A percentile compares a stretch with the other conserved stretches of the same genome.
phyloP scores from a whole-genome alignment of 768 basidiomycete species.

The Naganishia vishniacii region DNA sequence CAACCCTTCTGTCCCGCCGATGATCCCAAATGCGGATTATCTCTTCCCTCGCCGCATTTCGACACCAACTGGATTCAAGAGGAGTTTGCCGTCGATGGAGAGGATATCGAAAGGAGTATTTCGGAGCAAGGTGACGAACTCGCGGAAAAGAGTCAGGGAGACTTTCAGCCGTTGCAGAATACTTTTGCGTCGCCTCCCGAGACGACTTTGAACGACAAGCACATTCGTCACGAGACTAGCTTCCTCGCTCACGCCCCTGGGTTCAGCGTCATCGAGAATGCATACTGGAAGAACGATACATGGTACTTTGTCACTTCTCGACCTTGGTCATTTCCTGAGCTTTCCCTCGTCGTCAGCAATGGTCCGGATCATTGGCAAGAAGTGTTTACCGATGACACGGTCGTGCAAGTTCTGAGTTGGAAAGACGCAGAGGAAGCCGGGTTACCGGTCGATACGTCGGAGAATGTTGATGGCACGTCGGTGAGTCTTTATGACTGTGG shows the following conservation, averaged over 20 bases:
- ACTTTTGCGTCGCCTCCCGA: neutral
- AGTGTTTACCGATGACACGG: conserved; percentile 20
- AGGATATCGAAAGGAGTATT: neutral
- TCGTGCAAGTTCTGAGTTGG: conserved; percentile 20
- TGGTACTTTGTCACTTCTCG: conserved; percentile 35
- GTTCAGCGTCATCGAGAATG: conserved; percentile 35
- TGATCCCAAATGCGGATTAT: neutral
- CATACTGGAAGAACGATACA: conserved; percentile 33
- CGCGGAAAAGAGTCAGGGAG: neutral
- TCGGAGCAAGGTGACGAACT: neutral
- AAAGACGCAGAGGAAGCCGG: conserved; percentile 21
- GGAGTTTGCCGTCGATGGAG: neutral
- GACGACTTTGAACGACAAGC: neutral
- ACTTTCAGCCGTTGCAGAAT: neutral
- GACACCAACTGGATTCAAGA: neutral
- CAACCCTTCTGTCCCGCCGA: neutral
- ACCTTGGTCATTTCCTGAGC: conserved; percentile 31
- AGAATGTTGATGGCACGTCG: conserved; percentile 27
- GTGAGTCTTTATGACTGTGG: conserved; percentile 24
- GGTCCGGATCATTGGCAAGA: conserved; percentile 10
- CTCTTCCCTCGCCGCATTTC: neutral
- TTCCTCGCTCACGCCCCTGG: conserved; percentile 34
- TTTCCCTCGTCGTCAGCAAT: conserved; percentile 23
- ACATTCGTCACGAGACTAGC: neutral
- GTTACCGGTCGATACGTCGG: conserved; percentile 23